Conservation (phyloP, 2,329 filamentous ascomycete species). For the Nemania serpens region DNA sequence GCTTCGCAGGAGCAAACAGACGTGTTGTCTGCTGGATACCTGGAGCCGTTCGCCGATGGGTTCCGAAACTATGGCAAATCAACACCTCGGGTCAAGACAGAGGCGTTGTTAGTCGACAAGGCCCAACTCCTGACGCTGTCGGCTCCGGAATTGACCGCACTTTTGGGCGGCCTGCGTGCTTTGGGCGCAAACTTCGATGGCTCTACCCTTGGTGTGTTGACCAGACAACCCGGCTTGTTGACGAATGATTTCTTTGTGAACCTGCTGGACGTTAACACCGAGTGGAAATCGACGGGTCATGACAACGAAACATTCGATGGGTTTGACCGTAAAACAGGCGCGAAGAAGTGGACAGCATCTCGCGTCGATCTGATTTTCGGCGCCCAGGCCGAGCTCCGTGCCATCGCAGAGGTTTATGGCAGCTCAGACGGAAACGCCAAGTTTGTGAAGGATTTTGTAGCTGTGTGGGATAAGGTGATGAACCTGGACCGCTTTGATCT, state of each 20-base stretch:
- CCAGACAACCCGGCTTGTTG: conserved; percentile 67
- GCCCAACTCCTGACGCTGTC: conserved; percentile 73
- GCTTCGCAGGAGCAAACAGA: conserved; percentile 76
- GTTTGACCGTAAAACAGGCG: conserved; percentile 66
- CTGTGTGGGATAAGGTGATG: conserved; percentile 76
- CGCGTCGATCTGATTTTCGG: conserved; percentile 74
- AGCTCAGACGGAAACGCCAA: conserved; percentile 62
- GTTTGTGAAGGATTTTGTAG: conserved; percentile 73
- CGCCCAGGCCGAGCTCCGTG: conserved; percentile 74
- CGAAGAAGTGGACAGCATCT: conserved; percentile 70
- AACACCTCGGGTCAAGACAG: conserved; percentile 63
- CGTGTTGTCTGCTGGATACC: conserved; percentile 62
- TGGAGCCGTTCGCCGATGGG: conserved; percentile 73
- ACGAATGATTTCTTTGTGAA: conserved; percentile 86
- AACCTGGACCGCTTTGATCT: conserved; percentile 71
- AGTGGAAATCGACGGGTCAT: conserved; percentile 63
- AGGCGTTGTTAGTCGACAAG: conserved; percentile 73
- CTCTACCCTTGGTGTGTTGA: conserved; percentile 70
- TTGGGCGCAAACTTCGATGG: conserved; percentile 74
- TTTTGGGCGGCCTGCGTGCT: conserved; percentile 73
- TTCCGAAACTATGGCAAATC: conserved; percentile 80
- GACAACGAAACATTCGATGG: conserved; percentile 65
- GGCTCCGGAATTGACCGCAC: conserved; percentile 71
- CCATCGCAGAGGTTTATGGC: conserved; percentile 72
- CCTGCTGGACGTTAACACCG: conserved; percentile 68